Evolutionary conservation across 2,329 filamentous ascomycete genomes (phyloP).

Genomic region (Huntiella savannae): DNA sequence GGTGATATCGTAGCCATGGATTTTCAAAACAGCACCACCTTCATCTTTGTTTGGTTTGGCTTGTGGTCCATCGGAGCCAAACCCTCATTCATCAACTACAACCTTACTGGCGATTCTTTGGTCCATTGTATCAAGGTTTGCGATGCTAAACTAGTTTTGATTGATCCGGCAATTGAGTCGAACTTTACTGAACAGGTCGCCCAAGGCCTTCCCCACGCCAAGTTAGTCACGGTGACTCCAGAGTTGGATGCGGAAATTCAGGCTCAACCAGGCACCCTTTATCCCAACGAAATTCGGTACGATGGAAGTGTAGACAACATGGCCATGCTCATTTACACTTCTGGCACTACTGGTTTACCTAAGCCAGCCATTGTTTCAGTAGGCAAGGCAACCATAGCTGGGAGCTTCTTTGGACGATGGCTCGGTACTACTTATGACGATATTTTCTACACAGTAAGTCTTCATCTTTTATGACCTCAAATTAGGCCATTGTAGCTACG

Average conservation of each 20-base stretch:
- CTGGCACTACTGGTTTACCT: conserved; percentile 67
- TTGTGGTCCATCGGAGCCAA: conserved; percentile 69
- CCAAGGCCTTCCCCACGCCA: conserved; percentile 28
- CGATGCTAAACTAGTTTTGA: conserved; percentile 45
- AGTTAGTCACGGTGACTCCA: conserved; percentile 42
- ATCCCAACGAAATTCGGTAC: conserved; percentile 36
- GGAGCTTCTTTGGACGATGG: conserved; percentile 33
- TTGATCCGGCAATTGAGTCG: conserved; percentile 32
- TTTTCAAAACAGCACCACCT: conserved; percentile 63
- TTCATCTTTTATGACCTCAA: too few relatives aligned
- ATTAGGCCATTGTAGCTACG: too few relatives aligned
- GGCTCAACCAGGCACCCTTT: conserved; percentile 31
- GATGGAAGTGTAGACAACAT: conserved; percentile 35
- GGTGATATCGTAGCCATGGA: conserved; percentile 65
- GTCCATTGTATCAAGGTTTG: conserved; percentile 55
- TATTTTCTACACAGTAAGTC: conserved; percentile 52
- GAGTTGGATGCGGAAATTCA: conserved; percentile 36
- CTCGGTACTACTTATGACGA: conserved; percentile 42
- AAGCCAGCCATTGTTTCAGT: conserved; percentile 64
- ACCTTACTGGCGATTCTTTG: conserved; percentile 51
- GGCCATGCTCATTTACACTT: conserved; percentile 65
- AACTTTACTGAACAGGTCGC: conserved; percentile 40
- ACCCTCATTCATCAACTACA: conserved; percentile 80
- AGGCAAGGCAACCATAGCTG: conserved; percentile 40
- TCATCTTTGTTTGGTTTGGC: conserved; percentile 56